Percentiles rank a stretch among this genome's conserved stretches.
These are phyloP conservation scores for Aphanomyces cochlioides DNA, from an alignment of 352 stramenopile genomes.

Conservation along the genomic window DNA sequence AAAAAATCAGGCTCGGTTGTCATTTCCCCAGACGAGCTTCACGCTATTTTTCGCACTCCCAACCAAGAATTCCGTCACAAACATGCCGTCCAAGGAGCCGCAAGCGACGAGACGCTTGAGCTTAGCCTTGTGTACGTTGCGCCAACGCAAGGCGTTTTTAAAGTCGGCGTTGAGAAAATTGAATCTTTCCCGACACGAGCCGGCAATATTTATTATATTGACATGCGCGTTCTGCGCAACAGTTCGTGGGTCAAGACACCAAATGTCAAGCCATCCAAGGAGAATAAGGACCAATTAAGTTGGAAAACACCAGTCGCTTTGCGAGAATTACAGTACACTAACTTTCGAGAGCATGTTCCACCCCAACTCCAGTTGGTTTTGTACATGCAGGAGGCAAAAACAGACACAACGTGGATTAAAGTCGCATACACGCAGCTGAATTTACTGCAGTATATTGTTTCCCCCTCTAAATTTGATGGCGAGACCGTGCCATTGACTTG, in stretches of 20 bases:
- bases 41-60: slow-evolving; percentile 11
- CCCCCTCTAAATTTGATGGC: not conserved
- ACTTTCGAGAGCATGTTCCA: slow-evolving; percentile 9
- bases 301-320: slow-evolving; percentile 2
- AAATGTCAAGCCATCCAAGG: not conserved
- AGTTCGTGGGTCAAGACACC: slow-evolving; percentile 25
- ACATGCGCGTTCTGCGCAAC: slow-evolving; percentile 23
- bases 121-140: slow-evolving; percentile 26
- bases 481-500: slow-evolving; percentile 15
- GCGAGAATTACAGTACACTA: slow-evolving; percentile 18
- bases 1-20: not conserved
- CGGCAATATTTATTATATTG: slow-evolving; percentile 16
- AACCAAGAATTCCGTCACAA: slow-evolving; percentile 2
- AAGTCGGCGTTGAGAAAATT: not conserved
- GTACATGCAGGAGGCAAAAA: not conserved
- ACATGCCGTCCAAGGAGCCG: not conserved
- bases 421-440: slow-evolving; percentile 21
- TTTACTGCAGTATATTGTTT: slow-evolving; percentile 20
- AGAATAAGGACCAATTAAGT: not conserved
- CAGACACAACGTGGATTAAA: slow-evolving; percentile 3
- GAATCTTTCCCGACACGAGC: not conserved
- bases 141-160: slow-evolving; percentile 22
- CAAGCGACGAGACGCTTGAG: not conserved
- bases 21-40: slow-evolving; percentile 5
- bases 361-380: slow-evolving; percentile 20